These are phyloP conservation scores for Arctium minus DNA, from an alignment of 129 eudicot species.

Conservation along the genomic window DNA sequence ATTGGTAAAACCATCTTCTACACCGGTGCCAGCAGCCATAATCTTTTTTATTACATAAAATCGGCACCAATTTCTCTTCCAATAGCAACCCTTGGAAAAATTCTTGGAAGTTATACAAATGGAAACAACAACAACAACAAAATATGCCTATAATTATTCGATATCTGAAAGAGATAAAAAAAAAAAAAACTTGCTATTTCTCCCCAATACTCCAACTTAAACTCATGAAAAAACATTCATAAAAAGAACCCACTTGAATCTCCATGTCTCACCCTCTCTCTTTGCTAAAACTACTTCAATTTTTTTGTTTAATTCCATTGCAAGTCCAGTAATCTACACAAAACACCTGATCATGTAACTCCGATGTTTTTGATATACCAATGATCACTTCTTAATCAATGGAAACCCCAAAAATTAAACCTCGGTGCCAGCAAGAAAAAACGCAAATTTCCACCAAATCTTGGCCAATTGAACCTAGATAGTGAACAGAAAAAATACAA, in stretches of 20 bases:
- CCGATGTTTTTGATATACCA: neutral
- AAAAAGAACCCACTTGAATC: slow-evolving; percentile 2
- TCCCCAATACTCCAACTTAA: neutral
- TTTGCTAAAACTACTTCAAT: neutral
- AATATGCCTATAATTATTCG: neutral
- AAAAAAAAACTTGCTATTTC: neutral
- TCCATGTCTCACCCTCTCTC: neutral
- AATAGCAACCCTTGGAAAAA: neutral
- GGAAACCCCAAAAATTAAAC: slow-evolving; percentile 9
- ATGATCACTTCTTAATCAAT: neutral
- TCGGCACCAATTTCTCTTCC: neutral
- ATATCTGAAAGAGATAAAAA: neutral
- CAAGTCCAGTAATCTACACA: slow-evolving; percentile 12
- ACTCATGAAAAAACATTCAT: slow-evolving; percentile 3
- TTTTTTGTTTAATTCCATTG: neutral
- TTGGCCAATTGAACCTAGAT: neutral
- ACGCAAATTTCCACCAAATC: slow-evolving; percentile 9
- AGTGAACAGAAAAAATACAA: neutral
- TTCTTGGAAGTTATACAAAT: neutral
- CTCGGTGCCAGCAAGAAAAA: slow-evolving; percentile 3
- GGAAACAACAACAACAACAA: slow-evolving; percentile 8
- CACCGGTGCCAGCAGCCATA: slow-evolving; percentile 76
- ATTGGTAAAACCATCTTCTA: slow-evolving; percentile 43
- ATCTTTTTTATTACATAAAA: slow-evolving; percentile 25
- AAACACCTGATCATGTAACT: slow-evolving; percentile 22